Evolutionary conservation across 805 yeast genomes (phyloP), one percentile per base, ranked within the genome.

Genomic region (Pichia phayaonensis): DNA sequence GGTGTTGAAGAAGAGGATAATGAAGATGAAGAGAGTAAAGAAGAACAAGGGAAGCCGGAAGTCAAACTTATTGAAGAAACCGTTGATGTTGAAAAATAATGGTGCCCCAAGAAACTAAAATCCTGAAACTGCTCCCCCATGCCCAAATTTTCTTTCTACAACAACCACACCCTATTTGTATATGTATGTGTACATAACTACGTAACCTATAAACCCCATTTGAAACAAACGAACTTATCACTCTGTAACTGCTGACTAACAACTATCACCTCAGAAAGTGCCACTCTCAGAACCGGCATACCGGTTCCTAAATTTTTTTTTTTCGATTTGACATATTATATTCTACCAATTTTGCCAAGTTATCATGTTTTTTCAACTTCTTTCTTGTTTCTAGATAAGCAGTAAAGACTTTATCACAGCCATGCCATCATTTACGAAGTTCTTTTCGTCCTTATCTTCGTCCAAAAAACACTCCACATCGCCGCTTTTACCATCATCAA

Each of bases 11-110:
- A 31, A 3, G 39, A 43, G 5, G 27, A 41, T 13, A n/a, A 3
- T 3, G 15, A 41, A n/a, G 34, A 3, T 3, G 15, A 29, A 12
- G 15, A 29, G 34, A 12, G 7, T 13, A 5, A 29, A 15, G n/a
- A 29, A 29, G 34, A 29, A 29, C n/a, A 26, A 45, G 16, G 36
- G 42, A n/a, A 22, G 18, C 31, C 29, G 12, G 46, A 47, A 45
- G 45, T 44, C 1, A 18, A 44, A 23, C 20, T 52, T 12, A 20
- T 40, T 13, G 53, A 54, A 18, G 57, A 57, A 27, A 56, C 53
- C 15, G 59, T 58, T 15, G 55, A 57, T 10, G 58, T 56, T 34
- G 38, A 34, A n/a, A 34, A 34, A 7, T 6, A 16, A 7, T 34
- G 15, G 48, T 12, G 13, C 34, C n/a, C 12, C 13, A 13, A 29